phyloP scores from a whole-genome alignment of 2,329 filamentous ascomycete genomes.

The Aplosporella prunicola region DNA sequence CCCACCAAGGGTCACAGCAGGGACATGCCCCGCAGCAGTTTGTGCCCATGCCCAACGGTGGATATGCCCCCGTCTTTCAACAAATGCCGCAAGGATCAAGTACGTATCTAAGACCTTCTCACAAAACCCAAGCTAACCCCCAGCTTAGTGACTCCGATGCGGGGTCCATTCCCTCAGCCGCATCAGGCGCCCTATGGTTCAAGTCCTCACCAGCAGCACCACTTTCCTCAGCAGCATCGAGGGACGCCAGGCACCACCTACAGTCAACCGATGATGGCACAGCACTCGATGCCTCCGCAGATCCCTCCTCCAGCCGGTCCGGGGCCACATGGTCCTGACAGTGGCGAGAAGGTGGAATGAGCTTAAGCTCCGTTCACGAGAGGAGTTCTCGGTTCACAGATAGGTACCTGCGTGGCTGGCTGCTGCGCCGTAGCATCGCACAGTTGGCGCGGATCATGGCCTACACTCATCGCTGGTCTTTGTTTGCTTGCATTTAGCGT shows the following conservation, averaged over 20 bases:
- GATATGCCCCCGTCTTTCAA: conserved; percentile 63
- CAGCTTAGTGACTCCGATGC: conserved; percentile 30
- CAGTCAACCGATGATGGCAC: conserved; percentile 33
- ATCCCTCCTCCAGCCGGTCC: conserved; percentile 15
- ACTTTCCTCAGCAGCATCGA: conserved; percentile 30
- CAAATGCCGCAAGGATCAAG: conserved; percentile 64
- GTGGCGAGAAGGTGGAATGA: conserved; percentile 9
- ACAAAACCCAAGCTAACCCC: conserved; percentile 14
- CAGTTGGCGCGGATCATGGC: conserved; percentile 13
- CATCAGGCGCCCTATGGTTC: conserved; percentile 31
- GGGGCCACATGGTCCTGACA: conserved; percentile 7
- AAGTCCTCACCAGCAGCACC: conserved; percentile 30
- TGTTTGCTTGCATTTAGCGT: conserved; percentile 23
- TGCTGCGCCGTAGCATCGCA: too few relatives aligned
- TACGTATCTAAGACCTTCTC: conserved; percentile 45
- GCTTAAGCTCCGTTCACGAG: background rate
- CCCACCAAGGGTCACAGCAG: conserved; percentile 86
- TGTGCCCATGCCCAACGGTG: conserved; percentile 65
- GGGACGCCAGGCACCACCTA: conserved; percentile 32
- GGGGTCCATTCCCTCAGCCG: conserved; percentile 29
- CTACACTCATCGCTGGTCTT: conserved; percentile 16
- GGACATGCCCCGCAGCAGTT: conserved; percentile 61
- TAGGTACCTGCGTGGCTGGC: background rate
- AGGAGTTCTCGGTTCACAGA: background rate
- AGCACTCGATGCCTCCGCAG: conserved; percentile 30